Evolutionary conservation across 176 grass and related monocot genomes (phyloP), one percentile per base, ranked within the genome.

Genomic region (Aegilops longissima): DNA sequence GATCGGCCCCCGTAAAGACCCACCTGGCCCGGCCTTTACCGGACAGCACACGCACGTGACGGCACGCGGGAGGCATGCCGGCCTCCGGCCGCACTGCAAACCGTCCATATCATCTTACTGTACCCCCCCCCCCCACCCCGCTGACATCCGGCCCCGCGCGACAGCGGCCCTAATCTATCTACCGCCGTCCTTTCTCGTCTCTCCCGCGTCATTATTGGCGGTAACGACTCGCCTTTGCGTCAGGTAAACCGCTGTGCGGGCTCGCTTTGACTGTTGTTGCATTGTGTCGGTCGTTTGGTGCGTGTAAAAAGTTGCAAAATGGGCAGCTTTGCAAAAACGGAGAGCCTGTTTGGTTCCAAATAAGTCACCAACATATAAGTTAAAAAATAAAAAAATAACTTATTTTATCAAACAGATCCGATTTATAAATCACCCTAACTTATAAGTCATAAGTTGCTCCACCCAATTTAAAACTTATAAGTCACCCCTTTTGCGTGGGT

Each of bases 1-100:
- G 61, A 9, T 9, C 31, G 12, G 52, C 35, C 67, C 67, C 75
- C 27, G 51, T 34, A 17, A 58, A 42, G 66, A 42, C 56, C 88
- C 31, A 42, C 52, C 25, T 58, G 66, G 74, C 56, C 67, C 58
- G 18, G 40, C 18, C 84, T 83, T 90, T 87, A 24, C 58, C 58
- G 74, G 83, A 80, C 89, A 90, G 33, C 42, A 33, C 42, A 59
- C 20, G 76, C 89, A 87, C 75, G 66, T 75, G 85, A 91, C 76
- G 76, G 68, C 80, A 83, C 66, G 66, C 56, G 40, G 89, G 89
- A 87, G 84, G 84, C 89, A 87, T 38, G 36, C 36, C 33, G 33
- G n/a, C 54, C 40, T 17, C 18, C 80, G 38, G 20, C 44, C 3
- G 30, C 81, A 10, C 68, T 35, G 31, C 82, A 63, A 63, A 23